phyloP scores from a whole-genome alignment of 2,329 filamentous ascomycete genomes.

The Xylaria sp. region DNA sequence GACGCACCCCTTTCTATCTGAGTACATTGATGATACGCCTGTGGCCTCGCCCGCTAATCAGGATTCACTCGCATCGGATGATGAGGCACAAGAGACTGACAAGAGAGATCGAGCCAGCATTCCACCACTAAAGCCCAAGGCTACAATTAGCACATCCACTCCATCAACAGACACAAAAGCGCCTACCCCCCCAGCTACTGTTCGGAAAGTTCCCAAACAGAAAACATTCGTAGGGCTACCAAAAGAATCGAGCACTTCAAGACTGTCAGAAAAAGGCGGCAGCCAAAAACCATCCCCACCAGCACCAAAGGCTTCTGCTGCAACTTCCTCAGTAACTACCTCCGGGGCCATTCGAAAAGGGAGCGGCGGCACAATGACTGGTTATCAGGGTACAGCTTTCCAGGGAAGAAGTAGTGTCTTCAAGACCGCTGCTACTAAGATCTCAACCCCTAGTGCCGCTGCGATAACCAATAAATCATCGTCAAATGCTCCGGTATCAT shows the following conservation, averaged over 20 bases:
- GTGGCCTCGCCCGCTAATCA: slow-evolving; percentile 31
- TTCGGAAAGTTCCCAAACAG: slow-evolving; percentile 36
- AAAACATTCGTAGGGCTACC: slow-evolving; percentile 37
- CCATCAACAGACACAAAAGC: background rate
- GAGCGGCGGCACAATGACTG: slow-evolving; percentile 44
- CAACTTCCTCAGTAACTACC: slow-evolving; percentile 23
- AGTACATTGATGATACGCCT: slow-evolving; percentile 14
- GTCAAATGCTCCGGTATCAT: slow-evolving; percentile 9
- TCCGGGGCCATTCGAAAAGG: slow-evolving; percentile 26
- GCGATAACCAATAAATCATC: slow-evolving; percentile 29
- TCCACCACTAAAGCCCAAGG: slow-evolving; percentile 23
- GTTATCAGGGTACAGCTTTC: slow-evolving; percentile 52
- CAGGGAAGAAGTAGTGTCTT: slow-evolving; percentile 43
- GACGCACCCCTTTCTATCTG: slow-evolving; percentile 40
- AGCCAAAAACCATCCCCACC: slow-evolving; percentile 20
- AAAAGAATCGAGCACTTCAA: slow-evolving; percentile 20
- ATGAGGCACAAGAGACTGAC: slow-evolving; percentile 46
- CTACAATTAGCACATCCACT: slow-evolving; percentile 8
- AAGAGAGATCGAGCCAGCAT: slow-evolving; percentile 27
- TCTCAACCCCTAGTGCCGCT: background rate
- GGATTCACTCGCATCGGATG: slow-evolving; percentile 35
- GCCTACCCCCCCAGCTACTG: background rate
- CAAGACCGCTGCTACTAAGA: slow-evolving; percentile 16
- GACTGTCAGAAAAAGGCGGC: slow-evolving; percentile 26
- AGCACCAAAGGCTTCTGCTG: slow-evolving; percentile 28